These are phyloP conservation scores for Claviceps sp. DNA, from an alignment of 2,329 filamentous ascomycete genomes.

Conservation along the genomic window DNA sequence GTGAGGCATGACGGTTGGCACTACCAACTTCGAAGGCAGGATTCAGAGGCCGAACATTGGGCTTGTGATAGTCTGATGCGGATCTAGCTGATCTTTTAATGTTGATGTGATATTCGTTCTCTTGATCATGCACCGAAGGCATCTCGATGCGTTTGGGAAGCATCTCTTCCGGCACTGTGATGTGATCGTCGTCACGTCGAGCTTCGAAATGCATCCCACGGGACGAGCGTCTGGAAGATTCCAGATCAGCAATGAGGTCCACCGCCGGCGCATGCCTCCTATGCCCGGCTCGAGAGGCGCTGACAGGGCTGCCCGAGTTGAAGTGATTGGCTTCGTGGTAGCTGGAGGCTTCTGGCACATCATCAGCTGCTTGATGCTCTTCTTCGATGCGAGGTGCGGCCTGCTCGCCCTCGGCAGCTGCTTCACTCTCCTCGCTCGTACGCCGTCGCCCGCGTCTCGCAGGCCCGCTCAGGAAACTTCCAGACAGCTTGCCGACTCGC, in stretches of 20 bases:
- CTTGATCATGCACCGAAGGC: constrained; percentile 60
- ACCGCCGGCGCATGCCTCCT: constrained; percentile 26
- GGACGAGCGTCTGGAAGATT: constrained; percentile 19
- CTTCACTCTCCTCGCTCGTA: constrained; percentile 49
- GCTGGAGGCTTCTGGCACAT: constrained; percentile 28
- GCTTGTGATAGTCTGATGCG: constrained; percentile 42
- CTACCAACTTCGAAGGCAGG: constrained; percentile 24
- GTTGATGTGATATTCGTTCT: constrained; percentile 65
- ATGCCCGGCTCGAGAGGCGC: constrained; percentile 29
- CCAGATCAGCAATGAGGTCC: constrained; percentile 17
- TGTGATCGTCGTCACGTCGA: constrained; percentile 12
- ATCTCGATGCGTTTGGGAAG: constrained; percentile 32
- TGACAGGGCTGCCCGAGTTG: constrained; percentile 46
- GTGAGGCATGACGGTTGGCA: constrained; percentile 29
- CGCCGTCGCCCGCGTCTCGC: constrained; percentile 60
- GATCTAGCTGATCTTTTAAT: constrained; percentile 47
- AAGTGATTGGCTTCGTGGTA: constrained; percentile 30
- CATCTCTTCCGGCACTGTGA: constrained; percentile 8
- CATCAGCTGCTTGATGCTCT: constrained; percentile 26
- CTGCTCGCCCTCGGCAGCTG: constrained; percentile 27
- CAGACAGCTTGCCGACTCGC: constrained; percentile 59
- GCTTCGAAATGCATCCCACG: constrained; percentile 10
- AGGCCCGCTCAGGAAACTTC: constrained; percentile 67
- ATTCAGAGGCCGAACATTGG: constrained; percentile 35
- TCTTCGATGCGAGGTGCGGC: constrained; percentile 27